Evolutionary conservation across 116 monocot genomes (phyloP).

Genomic region (Iris pallida): DNA sequence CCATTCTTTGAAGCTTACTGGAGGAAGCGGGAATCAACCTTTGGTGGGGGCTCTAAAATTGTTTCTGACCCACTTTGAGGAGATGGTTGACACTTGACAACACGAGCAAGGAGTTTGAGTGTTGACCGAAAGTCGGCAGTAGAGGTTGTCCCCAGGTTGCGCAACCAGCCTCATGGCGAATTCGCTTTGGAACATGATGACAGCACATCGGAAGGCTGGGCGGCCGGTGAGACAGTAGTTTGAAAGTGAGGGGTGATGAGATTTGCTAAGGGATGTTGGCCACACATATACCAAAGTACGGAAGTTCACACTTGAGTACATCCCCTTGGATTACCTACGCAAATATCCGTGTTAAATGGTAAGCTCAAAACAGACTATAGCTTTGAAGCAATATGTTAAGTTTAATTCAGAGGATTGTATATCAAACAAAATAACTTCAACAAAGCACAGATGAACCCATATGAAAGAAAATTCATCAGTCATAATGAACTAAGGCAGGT

Average conservation of each 20-base stretch:
- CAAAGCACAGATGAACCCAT: no score
- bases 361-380: no score
- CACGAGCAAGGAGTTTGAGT: constrained; percentile 82
- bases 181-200: constrained; percentile 97
- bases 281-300: constrained; percentile 95
- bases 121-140: constrained; percentile 90
- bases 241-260: constrained; percentile 91
- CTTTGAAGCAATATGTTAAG: no score
- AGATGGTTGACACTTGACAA: constrained; percentile 83
- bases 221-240: constrained; percentile 61
- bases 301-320: constrained; percentile 81
- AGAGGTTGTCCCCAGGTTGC: constrained; percentile 82
- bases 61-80: constrained; percentile 81
- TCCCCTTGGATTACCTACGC: constrained; percentile 95
- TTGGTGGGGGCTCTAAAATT: constrained; percentile 94
- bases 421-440: no score
- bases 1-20: constrained; percentile 90
- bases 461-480: no score
- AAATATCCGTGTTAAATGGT: no score
- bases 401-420: no score
- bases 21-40: constrained; percentile 90
- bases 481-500: no score
- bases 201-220: constrained; percentile 76
- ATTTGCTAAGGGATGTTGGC: constrained; percentile 96
- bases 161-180: constrained; percentile 94